A percentile compares a stretch with the other conserved stretches of the same genome.
Evolutionary conservation across 345 rosid genomes (phyloP).

Genomic region (Eucalyptus polybractea): DNA sequence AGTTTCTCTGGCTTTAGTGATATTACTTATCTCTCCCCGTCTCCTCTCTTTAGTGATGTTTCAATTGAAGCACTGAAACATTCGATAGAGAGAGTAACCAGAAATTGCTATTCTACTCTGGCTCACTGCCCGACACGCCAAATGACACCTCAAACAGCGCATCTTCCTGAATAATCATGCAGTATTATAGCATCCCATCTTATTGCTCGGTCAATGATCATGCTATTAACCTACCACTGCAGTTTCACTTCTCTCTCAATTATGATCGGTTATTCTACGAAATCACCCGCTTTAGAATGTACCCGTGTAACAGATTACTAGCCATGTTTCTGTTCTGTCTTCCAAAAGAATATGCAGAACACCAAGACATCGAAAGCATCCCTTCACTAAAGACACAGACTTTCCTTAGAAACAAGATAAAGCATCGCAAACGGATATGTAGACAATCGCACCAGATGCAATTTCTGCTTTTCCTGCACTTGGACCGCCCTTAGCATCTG

Average conservation of each 20-base stretch:
- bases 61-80: not conserved
- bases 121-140: not conserved
- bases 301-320: not conserved
- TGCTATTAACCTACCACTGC: not conserved
- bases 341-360: not conserved
- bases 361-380: not conserved
- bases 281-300: not conserved
- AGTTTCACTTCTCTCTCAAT: not conserved
- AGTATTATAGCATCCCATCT: not conserved
- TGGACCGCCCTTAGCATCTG: slow-evolving; percentile 67
- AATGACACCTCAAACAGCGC: not conserved
- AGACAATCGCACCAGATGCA: slow-evolving; percentile 44
- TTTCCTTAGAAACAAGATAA: not conserved
- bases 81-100: not conserved
- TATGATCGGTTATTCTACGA: not conserved
- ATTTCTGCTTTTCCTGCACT: slow-evolving; percentile 72
- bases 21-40: not conserved
- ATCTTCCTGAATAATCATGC: not conserved
- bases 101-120: not conserved
- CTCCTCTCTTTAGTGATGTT: not conserved
- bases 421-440: not conserved
- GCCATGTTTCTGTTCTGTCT: not conserved
- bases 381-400: not conserved
- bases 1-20: not conserved
- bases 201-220: not conserved